These are phyloP conservation scores for Ascosphaera aggregata DNA, from an alignment of 2,329 filamentous ascomycete genomes.

Conservation along the genomic window DNA sequence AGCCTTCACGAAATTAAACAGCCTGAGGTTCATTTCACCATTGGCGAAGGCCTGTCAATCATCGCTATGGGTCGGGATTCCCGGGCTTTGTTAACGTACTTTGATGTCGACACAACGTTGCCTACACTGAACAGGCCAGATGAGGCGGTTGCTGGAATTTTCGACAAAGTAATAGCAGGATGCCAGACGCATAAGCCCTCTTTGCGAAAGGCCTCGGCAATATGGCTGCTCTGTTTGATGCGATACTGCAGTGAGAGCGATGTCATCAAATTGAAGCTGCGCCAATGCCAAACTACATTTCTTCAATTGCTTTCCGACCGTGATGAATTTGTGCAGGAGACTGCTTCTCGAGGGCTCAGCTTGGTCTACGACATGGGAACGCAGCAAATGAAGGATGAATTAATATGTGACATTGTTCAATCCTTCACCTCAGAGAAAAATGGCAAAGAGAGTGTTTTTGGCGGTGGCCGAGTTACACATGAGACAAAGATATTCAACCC, in stretches of 20 bases:
- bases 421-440: slow-evolving; percentile 51
- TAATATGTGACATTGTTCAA: slow-evolving; percentile 70
- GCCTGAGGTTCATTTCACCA: slow-evolving; percentile 69
- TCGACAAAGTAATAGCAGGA: slow-evolving; percentile 52
- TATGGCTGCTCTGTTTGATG: slow-evolving; percentile 82
- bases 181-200: slow-evolving; percentile 74
- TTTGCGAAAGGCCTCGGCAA: slow-evolving; percentile 72
- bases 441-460: slow-evolving; percentile 35
- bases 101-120: slow-evolving; percentile 44
- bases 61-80: slow-evolving; percentile 65
- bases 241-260: slow-evolving; percentile 68
- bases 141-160: slow-evolving; percentile 27
- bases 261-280: slow-evolving; percentile 48
- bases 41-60: slow-evolving; percentile 70
- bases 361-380: slow-evolving; percentile 88
- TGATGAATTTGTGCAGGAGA: slow-evolving; percentile 90
- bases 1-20: slow-evolving; percentile 63
- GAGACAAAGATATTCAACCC: slow-evolving; percentile 89
- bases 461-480: slow-evolving; percentile 53
- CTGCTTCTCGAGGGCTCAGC: slow-evolving; percentile 72
- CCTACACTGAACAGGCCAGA: slow-evolving; percentile 16
- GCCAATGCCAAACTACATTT: slow-evolving; percentile 67
- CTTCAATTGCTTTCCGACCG: slow-evolving; percentile 67
- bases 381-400: slow-evolving; percentile 49
- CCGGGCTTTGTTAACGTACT: slow-evolving; percentile 45